Conservation (phyloP, 1,284 basidiomycete genomes). For the Mycosarcoma mackinlayi region DNA sequence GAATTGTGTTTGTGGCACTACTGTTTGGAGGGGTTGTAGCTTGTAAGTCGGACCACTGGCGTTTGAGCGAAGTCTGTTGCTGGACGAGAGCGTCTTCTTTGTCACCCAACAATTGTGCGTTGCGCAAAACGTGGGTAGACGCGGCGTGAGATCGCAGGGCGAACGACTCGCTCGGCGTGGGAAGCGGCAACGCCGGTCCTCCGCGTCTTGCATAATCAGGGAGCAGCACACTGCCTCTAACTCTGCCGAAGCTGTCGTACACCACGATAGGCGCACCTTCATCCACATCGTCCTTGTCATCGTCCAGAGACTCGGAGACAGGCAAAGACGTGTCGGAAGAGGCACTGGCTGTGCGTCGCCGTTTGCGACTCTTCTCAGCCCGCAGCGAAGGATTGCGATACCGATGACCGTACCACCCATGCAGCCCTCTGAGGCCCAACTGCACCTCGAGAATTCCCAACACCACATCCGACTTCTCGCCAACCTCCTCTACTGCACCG, state of each 20-base stretch:
- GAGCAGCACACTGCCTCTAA: slow-evolving; percentile 8
- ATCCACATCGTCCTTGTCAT: neutral
- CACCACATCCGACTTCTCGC: slow-evolving; percentile 6
- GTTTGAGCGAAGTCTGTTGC: neutral
- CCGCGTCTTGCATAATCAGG: slow-evolving; percentile 15
- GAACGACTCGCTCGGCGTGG: slow-evolving; percentile 15
- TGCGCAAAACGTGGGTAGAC: neutral
- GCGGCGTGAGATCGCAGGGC: slow-evolving; percentile 3
- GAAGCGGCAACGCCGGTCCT: slow-evolving; percentile 22
- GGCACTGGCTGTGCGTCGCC: slow-evolving; percentile 5
- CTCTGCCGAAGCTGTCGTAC: slow-evolving; percentile 36
- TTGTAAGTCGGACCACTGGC: neutral
- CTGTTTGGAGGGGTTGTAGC: neutral
- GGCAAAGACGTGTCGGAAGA: too few relatives aligned
- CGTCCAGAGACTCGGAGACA: too few relatives aligned
- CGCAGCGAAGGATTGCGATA: slow-evolving; percentile 3
- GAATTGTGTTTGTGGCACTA: neutral
- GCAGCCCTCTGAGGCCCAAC: slow-evolving; percentile 13
- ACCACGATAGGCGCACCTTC: slow-evolving; percentile 13
- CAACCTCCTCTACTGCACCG: neutral
- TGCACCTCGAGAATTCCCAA: slow-evolving; percentile 16
- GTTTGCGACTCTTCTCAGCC: slow-evolving; percentile 1
- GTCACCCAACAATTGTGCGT: neutral
- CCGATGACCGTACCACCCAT: slow-evolving; percentile 30
- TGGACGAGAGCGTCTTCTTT: slow-evolving; percentile 7